Evolutionary conservation across 768 basidiomycete genomes (phyloP), one percentile per base, ranked within the genome.

Genomic region (Leucocoprinus leucothites): DNA sequence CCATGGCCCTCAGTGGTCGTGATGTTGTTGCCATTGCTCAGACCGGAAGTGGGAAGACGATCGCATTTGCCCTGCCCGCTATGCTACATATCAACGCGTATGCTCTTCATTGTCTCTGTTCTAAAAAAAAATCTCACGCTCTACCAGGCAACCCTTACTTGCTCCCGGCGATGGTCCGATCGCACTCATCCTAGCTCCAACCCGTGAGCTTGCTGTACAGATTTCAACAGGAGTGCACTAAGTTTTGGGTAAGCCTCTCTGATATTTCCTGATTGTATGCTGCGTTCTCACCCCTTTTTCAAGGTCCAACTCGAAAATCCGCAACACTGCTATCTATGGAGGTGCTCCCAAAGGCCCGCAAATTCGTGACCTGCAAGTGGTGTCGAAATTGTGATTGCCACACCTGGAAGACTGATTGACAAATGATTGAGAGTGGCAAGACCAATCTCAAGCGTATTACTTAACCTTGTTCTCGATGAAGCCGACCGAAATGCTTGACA

Each of bases 21-120:
- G 96, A 99, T 71, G 81, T 98, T 36, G 90, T 96, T 43, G 97
- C 96, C 53, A 93, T 99, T 63, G 95, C 97, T 35, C 95, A 98
- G 71, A 99, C 97, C 8, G 97, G 97, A 54, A 95, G 92, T 70
- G 97, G 97, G 55, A 99, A 99, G 77, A 99, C 97, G 6, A 98
- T 99, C 54, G 85, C 95, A 9, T 99, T 99, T 69, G 96, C 97
- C 53, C 86, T 99, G 43, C 97, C 97, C 38, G 96, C 97, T 48
- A 99, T 98, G 96, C 80, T 99, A 31, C 97, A 99, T 73, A 99
- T 99, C 76, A 99, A 98, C 82, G 97, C 97, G 91, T 93, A 66
- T 61, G 90, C 77, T 25, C 13, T 13, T 48, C 44, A 28, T 40
- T 35, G 46, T 52, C 28, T 25, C 36, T 56, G 57, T 47, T 59